These are phyloP conservation scores for Claviceps sp. DNA, from an alignment of 2,329 filamentous ascomycete species.

Conservation along the genomic window DNA sequence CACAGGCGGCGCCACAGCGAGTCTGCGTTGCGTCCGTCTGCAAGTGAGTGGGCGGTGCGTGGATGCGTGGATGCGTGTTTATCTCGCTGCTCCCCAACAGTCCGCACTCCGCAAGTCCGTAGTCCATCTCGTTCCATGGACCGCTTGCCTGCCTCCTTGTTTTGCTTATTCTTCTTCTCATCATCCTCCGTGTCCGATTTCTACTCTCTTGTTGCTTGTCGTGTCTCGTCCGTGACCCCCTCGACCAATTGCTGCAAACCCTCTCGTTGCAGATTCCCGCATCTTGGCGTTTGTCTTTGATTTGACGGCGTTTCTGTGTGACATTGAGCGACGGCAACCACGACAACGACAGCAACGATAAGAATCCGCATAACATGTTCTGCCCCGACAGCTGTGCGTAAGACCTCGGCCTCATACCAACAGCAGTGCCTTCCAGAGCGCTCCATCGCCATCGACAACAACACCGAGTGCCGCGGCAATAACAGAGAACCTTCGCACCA, in stretches of 20 bases:
- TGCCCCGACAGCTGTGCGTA: not conserved
- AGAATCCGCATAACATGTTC: not conserved
- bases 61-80: not conserved
- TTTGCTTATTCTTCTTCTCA: not conserved
- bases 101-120: too few relatives aligned
- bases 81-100: not conserved
- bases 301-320: conserved; percentile 1
- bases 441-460: not conserved
- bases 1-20: too few relatives aligned
- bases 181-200: not conserved
- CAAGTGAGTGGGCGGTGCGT: not conserved
- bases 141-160: not conserved
- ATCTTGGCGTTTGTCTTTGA: conserved; percentile 1
- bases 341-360: not conserved
- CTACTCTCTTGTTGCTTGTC: not conserved
- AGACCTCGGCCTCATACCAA: not conserved
- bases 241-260: not conserved
- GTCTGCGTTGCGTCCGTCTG: too few relatives aligned
- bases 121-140: not conserved
- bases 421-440: not conserved
- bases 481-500: not conserved
- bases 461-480: not conserved
- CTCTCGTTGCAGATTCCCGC: not conserved
- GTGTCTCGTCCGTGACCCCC: not conserved
- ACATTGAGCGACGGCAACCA: conserved; percentile 1